Conservation (phyloP, 1,284 basidiomycete species). For the Microbotryum silenes-acaulis region DNA sequence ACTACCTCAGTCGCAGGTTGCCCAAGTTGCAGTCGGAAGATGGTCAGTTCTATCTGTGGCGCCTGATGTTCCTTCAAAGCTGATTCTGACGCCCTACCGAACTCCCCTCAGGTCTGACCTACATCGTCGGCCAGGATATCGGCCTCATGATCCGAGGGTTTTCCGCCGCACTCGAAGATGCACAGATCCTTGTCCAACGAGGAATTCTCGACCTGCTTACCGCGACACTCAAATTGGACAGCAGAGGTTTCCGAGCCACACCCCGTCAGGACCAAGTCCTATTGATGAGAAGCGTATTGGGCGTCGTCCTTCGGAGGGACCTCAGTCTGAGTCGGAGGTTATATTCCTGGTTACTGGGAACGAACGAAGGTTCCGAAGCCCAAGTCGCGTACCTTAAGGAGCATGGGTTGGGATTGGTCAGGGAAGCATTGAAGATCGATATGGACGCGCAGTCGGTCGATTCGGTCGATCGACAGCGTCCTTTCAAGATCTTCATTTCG, state of each 20-base stretch:
- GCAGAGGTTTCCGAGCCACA: conserved; percentile 49
- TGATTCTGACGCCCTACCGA: not conserved
- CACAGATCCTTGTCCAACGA: conserved; percentile 76
- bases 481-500: conserved; percentile 93
- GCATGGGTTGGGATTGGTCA: conserved; percentile 62
- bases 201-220: conserved; percentile 71
- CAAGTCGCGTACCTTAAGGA: conserved; percentile 64
- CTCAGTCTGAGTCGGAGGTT: conserved; percentile 85
- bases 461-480: conserved; percentile 61
- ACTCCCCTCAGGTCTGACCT: conserved; percentile 53
- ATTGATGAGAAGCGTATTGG: conserved; percentile 31
- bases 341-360: conserved; percentile 85
- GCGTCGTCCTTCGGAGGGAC: conserved; percentile 81
- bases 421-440: conserved; percentile 63
- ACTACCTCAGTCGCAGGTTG: conserved; percentile 72
- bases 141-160: conserved; percentile 90
- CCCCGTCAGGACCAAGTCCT: conserved; percentile 32
- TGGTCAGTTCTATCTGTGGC: conserved; percentile 45
- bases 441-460: conserved; percentile 56
- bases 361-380: conserved; percentile 62
- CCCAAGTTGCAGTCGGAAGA: conserved; percentile 56
- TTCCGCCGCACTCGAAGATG: conserved; percentile 77
- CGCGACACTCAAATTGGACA: conserved; percentile 65
- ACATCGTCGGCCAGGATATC: conserved; percentile 71
- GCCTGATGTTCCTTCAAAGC: not conserved